These are phyloP conservation scores for Jaapia argillacea DNA, from an alignment of 768 basidiomycete species.

Conservation along the genomic window DNA sequence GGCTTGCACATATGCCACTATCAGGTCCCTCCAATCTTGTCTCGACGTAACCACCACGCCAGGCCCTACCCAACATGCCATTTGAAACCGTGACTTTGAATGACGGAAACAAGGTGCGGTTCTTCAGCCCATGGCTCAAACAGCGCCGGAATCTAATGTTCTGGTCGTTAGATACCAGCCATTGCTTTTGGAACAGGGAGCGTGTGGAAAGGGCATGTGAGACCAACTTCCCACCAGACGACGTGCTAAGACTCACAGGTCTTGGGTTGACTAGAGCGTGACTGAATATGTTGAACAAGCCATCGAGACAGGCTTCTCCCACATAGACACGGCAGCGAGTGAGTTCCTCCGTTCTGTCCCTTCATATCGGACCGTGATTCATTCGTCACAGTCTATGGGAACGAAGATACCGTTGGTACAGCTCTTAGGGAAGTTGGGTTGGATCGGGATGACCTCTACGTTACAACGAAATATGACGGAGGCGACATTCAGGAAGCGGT, in stretches of 20 bases:
- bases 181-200: conserved; percentile 58
- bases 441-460: conserved; percentile 22
- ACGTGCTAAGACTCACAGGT: too few species aligned
- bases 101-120: conserved; percentile 24
- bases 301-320: conserved; percentile 47
- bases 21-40: too few species aligned
- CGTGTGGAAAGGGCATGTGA: conserved; percentile 21
- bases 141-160: neutral
- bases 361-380: too few species aligned
- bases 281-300: conserved; percentile 47
- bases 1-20: too few species aligned
- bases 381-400: conserved; percentile 22
- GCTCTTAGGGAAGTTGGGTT: conserved; percentile 27
- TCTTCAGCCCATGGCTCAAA: neutral
- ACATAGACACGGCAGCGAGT: conserved; percentile 57
- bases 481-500: conserved; percentile 28
- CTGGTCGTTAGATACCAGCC: conserved; percentile 35
- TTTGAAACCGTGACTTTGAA: conserved; percentile 23
- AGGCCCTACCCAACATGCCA: conserved; percentile 15
- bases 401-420: conserved; percentile 25
- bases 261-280: conserved; percentile 31
- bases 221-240: neutral
- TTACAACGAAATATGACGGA: conserved; percentile 38
- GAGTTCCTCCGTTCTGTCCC: conserved; percentile 5
- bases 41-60: neutral